Evolutionary conservation across 2,329 filamentous ascomycete species (phyloP), one percentile per base, ranked within the genome.

Genomic region (Curvularia verruculosa): DNA sequence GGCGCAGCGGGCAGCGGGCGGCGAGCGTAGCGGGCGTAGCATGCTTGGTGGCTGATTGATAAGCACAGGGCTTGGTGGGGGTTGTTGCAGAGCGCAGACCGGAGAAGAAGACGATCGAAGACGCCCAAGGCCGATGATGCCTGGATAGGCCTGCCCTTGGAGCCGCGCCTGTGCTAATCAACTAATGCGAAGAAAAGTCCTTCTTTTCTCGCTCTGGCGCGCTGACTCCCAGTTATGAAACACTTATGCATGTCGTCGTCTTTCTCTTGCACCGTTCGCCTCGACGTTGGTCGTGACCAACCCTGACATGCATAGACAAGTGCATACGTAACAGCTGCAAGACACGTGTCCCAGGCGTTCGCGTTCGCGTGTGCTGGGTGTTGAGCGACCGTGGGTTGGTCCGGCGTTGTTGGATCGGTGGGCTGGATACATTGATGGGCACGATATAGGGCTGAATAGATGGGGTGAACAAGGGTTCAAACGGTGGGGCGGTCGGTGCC

Each of bases 81-180:
- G 41, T 44, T 23, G 37, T 19, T 21, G 24, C 40, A 15, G 10
- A 19, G 61, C 64, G 46, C 44, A 26, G 28, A 37, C 29, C 34
- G 18, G 34, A n/a, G 34, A n/a, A 64, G 66, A 68, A 68, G 53
- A 57, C 61, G 50, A 47, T 65, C 58, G 64, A 66, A 66, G 40
- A 44, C 36, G 46, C 15, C 19, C 9, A 5, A 3, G 19, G 36
- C 49, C 43, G 18, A 23, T 15, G 18, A 23, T 15, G 34, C 34
- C 15, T 18, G 34, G 3, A 34, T 23, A n/a, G n/a, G 28, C 18
- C 44, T 47, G 18, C 18, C 6, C 18, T 8, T 23, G 18, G 18
- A 41, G 15, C 34, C 34, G 34, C 34, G 15, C 18, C 34, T n/a
- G 34, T 18, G 34, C 34, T 15, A 18, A n/a, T n/a, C n/a, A n/a